Evolutionary conservation across 768 basidiomycete genomes (phyloP).

Genomic region (Russula compacta): DNA sequence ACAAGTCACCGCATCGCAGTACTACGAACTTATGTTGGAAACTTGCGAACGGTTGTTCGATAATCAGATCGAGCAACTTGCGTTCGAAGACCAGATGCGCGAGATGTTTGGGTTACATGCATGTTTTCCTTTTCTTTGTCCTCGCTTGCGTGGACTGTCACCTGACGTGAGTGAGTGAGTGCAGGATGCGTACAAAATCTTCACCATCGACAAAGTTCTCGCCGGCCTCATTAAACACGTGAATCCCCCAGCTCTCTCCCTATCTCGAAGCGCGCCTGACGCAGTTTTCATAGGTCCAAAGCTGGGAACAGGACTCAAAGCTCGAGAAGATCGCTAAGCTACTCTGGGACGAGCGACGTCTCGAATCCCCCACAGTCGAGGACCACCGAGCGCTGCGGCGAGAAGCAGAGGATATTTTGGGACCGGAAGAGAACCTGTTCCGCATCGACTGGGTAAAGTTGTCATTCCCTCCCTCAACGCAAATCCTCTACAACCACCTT

Average conservation of each 20-base stretch:
- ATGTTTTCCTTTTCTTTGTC: background rate
- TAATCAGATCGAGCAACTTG: slow-evolving; percentile 77
- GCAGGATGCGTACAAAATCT: slow-evolving; percentile 77
- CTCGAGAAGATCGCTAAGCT: slow-evolving; percentile 66
- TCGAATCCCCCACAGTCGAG: slow-evolving; percentile 53
- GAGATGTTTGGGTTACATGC: slow-evolving; percentile 81
- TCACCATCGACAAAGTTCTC: slow-evolving; percentile 89
- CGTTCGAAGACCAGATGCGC: slow-evolving; percentile 88
- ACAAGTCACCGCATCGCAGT: slow-evolving; percentile 47
- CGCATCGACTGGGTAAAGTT: slow-evolving; percentile 70
- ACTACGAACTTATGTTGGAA: slow-evolving; percentile 76
- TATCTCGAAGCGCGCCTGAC: background rate
- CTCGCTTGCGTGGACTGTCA: background rate
- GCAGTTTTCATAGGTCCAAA: slow-evolving; percentile 40
- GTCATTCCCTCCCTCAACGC: background rate
- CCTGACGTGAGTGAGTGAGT: background rate
- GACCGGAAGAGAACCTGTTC: slow-evolving; percentile 72
- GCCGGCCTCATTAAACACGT: slow-evolving; percentile 87
- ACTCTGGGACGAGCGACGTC: slow-evolving; percentile 56
- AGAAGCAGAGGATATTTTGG: slow-evolving; percentile 58
- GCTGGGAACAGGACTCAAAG: slow-evolving; percentile 56
- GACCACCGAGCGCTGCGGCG: slow-evolving; percentile 62
- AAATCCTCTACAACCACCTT: background rate
- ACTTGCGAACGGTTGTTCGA: slow-evolving; percentile 89
- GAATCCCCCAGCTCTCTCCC: slow-evolving; percentile 12